A percentile compares a stretch with the other conserved stretches of the same genome.
Evolutionary conservation across 2,329 filamentous ascomycete species (phyloP).

Genomic region (Fusarium chuoi): DNA sequence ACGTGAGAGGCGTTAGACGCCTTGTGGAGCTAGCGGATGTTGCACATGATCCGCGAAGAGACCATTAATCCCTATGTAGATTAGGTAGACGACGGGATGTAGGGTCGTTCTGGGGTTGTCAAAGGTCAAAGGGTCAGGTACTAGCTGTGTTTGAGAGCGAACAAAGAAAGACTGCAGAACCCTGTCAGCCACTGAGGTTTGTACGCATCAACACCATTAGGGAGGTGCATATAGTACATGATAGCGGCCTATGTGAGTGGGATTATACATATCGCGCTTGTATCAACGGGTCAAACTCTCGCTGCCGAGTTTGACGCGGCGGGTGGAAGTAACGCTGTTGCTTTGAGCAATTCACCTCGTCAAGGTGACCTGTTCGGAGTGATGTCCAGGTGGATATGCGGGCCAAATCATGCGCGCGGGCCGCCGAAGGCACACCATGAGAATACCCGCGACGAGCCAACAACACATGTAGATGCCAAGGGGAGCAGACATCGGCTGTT

Average conservation of each 20-base stretch:
- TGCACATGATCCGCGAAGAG: constrained; percentile 46
- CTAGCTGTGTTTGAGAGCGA: constrained; percentile 6
- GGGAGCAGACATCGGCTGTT: constrained; percentile 26
- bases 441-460: constrained; percentile 32
- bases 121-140: constrained; percentile 30
- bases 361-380: constrained; percentile 12
- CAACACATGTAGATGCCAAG: constrained; percentile 13
- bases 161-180: constrained; percentile 15
- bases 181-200: constrained; percentile 9
- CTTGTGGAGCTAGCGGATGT: constrained; percentile 46
- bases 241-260: constrained; percentile 1
- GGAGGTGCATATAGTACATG: not conserved
- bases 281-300: not conserved
- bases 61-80: constrained; percentile 42
- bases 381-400: constrained; percentile 30
- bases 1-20: constrained; percentile 46
- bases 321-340: constrained; percentile 14
- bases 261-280: constrained; percentile 25
- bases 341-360: constrained; percentile 6
- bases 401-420: constrained; percentile 38
- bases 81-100: constrained; percentile 36
- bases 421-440: constrained; percentile 33
- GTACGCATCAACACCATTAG: constrained; percentile 9
- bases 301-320: constrained; percentile 22
- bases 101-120: constrained; percentile 27